Base-by-base conservation (phyloP, 2,329 filamentous ascomycete genomes). In the Plectosphaerella cucumerina region DNA sequence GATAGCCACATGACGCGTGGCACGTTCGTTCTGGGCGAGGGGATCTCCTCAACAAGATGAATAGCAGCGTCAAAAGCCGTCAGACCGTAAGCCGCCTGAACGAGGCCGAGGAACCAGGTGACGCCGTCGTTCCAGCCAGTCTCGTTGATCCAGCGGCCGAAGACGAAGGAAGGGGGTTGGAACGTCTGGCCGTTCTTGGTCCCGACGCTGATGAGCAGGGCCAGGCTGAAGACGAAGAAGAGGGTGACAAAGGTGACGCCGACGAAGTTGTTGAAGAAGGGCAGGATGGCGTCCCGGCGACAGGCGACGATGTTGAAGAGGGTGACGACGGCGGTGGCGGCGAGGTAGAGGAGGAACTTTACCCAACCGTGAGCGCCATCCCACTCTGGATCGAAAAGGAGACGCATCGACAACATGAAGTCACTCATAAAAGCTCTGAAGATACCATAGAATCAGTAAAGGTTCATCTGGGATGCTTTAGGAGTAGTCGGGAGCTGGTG, bases 21-120 rank as follows among this genome's bases (percentile, higher is more conserved):
- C 0, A 73, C 74, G 50, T 78, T 80, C 34, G 65, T 72, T 26
- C 76, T 65, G 1, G 79, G 78, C 4, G 69, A 64, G 1, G 78
- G 78, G 2, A 82, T 77, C 57, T 82, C 78, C 55, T 82, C 79
- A 2, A 79, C 74, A 68, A 82, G 74, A 59, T 83, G 80, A 35
- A 82, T 80, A 33, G 80, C 78, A 0, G 78, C 76, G 57, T 83
- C 80, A 54, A 82, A 82, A 2, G 78, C 79, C 0, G 77, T 80
- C 15, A 81, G 62, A 2, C 76, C 79, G 50, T 82, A 82, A 0
- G 79, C 79, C 2, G 76, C 74, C 56, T 82, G 79, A 0, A 82
- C 70, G 2, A 83, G 71, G 4, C 80, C 80, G 0, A 75, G 73
- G 56, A 83, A 82, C 77, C 77, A 82, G n/a, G 74, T 73, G 1